Evolutionary conservation across 805 yeast species (phyloP), one percentile per base, ranked within the genome.

Genomic region (Henningerozyma blattae): DNA sequence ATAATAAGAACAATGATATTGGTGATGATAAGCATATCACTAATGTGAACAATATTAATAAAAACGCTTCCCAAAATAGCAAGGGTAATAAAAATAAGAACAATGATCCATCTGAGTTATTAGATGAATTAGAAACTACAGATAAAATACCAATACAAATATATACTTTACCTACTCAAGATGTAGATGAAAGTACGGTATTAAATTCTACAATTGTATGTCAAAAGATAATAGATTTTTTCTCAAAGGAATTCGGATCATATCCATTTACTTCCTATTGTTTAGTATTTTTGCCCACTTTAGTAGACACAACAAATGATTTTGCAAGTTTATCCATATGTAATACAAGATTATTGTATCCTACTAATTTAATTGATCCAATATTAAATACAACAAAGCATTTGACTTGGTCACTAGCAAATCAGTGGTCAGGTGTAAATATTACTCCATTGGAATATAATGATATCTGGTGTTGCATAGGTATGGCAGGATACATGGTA

Each of bases 381-480:
- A 64, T 84, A 35, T 77, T 80, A 44, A 48, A 70, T 0, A 68
- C 74, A 2, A 82, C 95, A 0, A 85, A 82, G 39, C 52, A 62
- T 0, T 54, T 91, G 3, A 67, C 89, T 0, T 70, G 74, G 36
- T 76, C 83, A 0, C 56, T 91, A 15, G 80, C 97, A 0, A 70
- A 74, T 4, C 98, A 91, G 54, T 91, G 96, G 94, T 72, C 93
- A 0, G 95, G 96, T 14, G 77, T 91, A 24, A 84, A 83, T 52
- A 84, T 91, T 15, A 77, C 85, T 3, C 95, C 97, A 0, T 69
- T 68, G 34, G 68, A 76, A 1, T 70, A 76, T 51, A 74, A 81
- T 44, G 95, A 91, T 54, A 44, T 83, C 5, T 91, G 99, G 98
- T 72, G 89, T 42, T 79, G 87, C 2, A 59, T 81, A 19, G 98